Percentiles rank a stretch among this genome's conserved stretches.
phyloP scores from a whole-genome alignment of 148 eudicot species.

The Beta vulgaris region DNA sequence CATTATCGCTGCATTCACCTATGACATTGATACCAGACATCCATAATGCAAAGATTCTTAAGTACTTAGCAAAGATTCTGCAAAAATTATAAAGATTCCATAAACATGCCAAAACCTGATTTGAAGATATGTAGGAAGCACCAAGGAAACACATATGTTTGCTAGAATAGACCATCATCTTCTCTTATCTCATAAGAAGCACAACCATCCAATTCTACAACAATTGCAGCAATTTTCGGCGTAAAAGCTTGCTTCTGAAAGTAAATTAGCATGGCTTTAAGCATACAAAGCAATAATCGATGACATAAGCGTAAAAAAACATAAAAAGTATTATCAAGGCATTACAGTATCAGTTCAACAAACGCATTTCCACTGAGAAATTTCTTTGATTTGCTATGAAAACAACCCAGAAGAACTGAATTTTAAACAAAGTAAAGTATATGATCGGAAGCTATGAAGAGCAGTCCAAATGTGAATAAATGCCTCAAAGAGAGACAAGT shows the following conservation, averaged over 20 bases:
- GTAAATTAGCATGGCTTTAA: not conserved
- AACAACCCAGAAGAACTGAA: too few relatives aligned
- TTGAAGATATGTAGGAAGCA: not conserved
- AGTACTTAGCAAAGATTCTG: not conserved
- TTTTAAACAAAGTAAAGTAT: too few relatives aligned
- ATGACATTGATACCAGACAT: not conserved
- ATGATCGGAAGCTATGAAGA: not conserved
- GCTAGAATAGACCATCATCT: conserved; percentile 12
- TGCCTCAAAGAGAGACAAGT: conserved; percentile 7
- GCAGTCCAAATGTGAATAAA: conserved; percentile 11
- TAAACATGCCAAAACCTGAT: not conserved
- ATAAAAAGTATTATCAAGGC: not conserved
- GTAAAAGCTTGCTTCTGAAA: not conserved
- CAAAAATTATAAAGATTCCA: not conserved
- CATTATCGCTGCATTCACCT: not conserved
- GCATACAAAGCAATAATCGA: not conserved
- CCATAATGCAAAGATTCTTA: not conserved
- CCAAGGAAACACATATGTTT: not conserved
- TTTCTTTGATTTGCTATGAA: too few relatives aligned
- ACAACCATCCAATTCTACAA: not conserved
- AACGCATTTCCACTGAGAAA: too few relatives aligned
- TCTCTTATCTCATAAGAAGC: not conserved
- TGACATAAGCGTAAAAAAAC: not conserved
- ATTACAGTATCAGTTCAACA: not conserved
- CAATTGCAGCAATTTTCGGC: too few relatives aligned